Evolutionary conservation across 2,329 filamentous ascomycete genomes (phyloP).

Genomic region (Fusarium sp.): DNA sequence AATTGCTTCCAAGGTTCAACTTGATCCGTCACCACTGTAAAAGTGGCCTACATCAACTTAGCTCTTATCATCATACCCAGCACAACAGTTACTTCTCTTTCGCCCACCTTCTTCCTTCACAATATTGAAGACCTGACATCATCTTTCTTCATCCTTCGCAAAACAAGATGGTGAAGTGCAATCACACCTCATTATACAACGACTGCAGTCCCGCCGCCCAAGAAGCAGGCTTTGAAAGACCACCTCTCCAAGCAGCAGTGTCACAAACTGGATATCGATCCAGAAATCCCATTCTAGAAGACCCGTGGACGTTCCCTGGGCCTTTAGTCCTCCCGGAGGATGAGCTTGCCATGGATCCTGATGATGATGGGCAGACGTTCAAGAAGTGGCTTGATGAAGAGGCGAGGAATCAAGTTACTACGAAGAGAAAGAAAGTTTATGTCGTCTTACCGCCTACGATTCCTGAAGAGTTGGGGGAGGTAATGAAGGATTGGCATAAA

Average conservation of each 20-base stretch:
- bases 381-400: conserved; percentile 60
- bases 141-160: neutral
- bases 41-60: too few species aligned
- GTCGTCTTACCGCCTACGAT: conserved; percentile 61
- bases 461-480: conserved; percentile 45
- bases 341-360: conserved; percentile 65
- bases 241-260: conserved; percentile 21
- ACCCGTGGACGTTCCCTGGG: conserved; percentile 61
- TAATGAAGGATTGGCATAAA: conserved; percentile 58
- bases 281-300: conserved; percentile 22
- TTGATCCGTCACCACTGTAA: too few species aligned
- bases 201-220: conserved; percentile 30
- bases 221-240: conserved; percentile 25
- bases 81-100: neutral
- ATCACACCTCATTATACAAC: neutral
- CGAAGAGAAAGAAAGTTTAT: conserved; percentile 63
- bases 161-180: conserved; percentile 5
- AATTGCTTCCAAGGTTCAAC: neutral
- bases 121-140: rapidly evolving
- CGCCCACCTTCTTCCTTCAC: too few species aligned
- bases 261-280: conserved; percentile 42
- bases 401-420: conserved; percentile 62
- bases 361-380: conserved; percentile 63
- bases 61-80: too few species aligned
- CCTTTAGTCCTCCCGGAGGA: conserved; percentile 71